phyloP scores from a whole-genome alignment of 371 early-diverging fungal species.

The Lichtheimia corymbifera region DNA sequence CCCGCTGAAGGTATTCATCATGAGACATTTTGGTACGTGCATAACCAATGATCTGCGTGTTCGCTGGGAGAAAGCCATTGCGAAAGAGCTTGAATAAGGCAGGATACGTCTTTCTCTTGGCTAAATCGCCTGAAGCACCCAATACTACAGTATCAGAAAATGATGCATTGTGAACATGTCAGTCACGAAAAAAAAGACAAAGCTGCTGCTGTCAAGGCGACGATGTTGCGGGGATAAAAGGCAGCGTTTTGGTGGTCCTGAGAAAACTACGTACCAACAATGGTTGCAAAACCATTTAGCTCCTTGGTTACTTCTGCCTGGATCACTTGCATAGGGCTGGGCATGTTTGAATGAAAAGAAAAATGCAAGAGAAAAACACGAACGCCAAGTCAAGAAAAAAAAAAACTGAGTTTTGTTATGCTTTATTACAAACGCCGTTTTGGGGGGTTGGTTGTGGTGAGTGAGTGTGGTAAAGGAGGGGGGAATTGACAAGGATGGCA shows the following conservation, averaged over 20 bases:
- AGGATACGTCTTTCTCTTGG: conserved; percentile 97
- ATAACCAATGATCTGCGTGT: conserved; percentile 89
- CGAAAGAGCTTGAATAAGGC: conserved; percentile 87
- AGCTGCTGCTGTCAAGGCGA: too few species aligned
- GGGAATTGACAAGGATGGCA: not conserved
- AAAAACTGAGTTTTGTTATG: not conserved
- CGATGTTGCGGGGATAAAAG: too few species aligned
- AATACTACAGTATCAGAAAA: conserved; percentile 59
- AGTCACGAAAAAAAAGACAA: not conserved
- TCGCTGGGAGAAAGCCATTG: conserved; percentile 74
- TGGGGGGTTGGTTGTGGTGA: not conserved
- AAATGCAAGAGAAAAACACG: conserved; percentile 6
- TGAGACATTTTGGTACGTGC: conserved; percentile 87
- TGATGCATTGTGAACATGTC: conserved; percentile 9
- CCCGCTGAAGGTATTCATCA: conserved; percentile 79
- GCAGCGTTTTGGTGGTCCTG: not conserved
- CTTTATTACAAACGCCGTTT: not conserved
- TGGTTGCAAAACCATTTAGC: conserved; percentile 45
- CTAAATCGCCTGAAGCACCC: conserved; percentile 92
- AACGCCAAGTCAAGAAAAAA: not conserved
- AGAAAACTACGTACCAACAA: conserved; percentile 42
- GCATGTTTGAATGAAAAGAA: conserved; percentile 13
- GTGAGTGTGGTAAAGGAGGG: not conserved
- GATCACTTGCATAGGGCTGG: conserved; percentile 38
- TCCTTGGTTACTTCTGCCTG: conserved; percentile 39